Conservation (phyloP, 1,284 basidiomycete species). For the Trametes versicolor region DNA sequence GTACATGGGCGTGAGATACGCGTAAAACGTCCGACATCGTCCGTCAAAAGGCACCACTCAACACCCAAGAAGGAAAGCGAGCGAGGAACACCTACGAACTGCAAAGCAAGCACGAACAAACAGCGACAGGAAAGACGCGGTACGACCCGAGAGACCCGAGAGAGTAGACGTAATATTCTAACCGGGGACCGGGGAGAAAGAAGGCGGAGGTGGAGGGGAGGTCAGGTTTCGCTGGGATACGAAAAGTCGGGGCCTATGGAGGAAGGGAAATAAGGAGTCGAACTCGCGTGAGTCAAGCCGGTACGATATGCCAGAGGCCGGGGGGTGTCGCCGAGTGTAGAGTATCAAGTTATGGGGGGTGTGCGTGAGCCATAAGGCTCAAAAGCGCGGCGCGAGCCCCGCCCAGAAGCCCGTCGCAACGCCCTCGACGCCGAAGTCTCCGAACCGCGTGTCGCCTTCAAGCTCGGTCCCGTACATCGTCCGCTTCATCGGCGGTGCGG, state of each 20-base stretch:
- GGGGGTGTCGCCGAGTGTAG: slow-evolving; percentile 22
- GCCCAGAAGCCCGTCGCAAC: slow-evolving; percentile 75
- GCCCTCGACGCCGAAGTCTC: slow-evolving; percentile 81
- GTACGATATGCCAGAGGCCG: slow-evolving; percentile 16
- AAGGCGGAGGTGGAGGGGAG: slow-evolving; percentile 1
- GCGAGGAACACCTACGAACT: slow-evolving; percentile 5
- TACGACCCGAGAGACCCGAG: background rate
- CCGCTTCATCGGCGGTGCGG: slow-evolving; percentile 54
- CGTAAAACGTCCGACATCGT: slow-evolving; percentile 20
- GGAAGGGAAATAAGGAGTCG: background rate
- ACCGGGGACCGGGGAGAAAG: background rate
- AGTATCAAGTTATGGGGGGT: slow-evolving; percentile 20
- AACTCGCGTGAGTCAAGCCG: slow-evolving; percentile 12
- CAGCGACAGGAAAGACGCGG: slow-evolving; percentile 1
- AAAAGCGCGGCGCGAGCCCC: slow-evolving; percentile 41
- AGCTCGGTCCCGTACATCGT: slow-evolving; percentile 87
- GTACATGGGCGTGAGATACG: slow-evolving; percentile 16
- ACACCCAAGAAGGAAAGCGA: slow-evolving; percentile 2
- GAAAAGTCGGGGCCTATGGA: background rate
- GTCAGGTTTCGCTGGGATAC: slow-evolving; percentile 19
- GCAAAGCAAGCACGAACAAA: slow-evolving; percentile 21
- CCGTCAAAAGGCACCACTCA: slow-evolving; percentile 1
- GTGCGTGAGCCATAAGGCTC: slow-evolving; percentile 35
- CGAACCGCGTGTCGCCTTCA: slow-evolving; percentile 78
- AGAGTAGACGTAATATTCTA: background rate